phyloP scores from a whole-genome alignment of 495 filamentous ascomycete genomes.

The Hypoxylon subgilvum region DNA sequence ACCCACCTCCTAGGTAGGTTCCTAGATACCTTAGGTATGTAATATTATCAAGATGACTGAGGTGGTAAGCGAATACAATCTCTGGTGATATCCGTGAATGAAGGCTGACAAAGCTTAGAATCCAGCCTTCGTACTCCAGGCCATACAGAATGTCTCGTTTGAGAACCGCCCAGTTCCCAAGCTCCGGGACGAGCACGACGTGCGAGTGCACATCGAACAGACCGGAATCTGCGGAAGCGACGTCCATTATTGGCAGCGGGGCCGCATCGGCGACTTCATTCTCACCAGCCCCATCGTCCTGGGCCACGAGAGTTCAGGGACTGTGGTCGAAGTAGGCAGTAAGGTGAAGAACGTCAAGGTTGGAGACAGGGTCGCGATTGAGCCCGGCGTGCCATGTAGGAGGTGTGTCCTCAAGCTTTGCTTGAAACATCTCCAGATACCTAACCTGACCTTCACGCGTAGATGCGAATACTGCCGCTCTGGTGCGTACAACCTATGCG shows the following conservation, averaged over 20 bases:
- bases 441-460: background rate
- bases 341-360: slow-evolving; percentile 68
- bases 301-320: slow-evolving; percentile 78
- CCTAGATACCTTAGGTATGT: no score
- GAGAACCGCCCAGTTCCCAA: slow-evolving; percentile 46
- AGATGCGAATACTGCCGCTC: slow-evolving; percentile 58
- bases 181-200: slow-evolving; percentile 40
- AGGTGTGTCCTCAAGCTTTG: slow-evolving; percentile 25
- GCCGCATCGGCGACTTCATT: slow-evolving; percentile 46
- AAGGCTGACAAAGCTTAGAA: slow-evolving; percentile 30
- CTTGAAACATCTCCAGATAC: background rate
- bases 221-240: slow-evolving; percentile 49
- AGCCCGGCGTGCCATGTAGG: slow-evolving; percentile 59
- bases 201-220: slow-evolving; percentile 45
- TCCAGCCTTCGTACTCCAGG: slow-evolving; percentile 49
- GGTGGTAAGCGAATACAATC: background rate
- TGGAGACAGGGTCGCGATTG: slow-evolving; percentile 67
- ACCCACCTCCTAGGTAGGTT: no score
- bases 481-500: slow-evolving; percentile 61
- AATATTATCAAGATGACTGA: no score
- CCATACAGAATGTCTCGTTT: slow-evolving; percentile 45
- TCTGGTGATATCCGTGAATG: background rate
- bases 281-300: slow-evolving; percentile 56
- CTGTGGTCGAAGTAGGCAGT: slow-evolving; percentile 69
- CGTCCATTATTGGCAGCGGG: slow-evolving; percentile 47